Evolutionary conservation across 257 asterid species (phyloP), one percentile per base, ranked within the genome.

Genomic region (Plantago major): DNA sequence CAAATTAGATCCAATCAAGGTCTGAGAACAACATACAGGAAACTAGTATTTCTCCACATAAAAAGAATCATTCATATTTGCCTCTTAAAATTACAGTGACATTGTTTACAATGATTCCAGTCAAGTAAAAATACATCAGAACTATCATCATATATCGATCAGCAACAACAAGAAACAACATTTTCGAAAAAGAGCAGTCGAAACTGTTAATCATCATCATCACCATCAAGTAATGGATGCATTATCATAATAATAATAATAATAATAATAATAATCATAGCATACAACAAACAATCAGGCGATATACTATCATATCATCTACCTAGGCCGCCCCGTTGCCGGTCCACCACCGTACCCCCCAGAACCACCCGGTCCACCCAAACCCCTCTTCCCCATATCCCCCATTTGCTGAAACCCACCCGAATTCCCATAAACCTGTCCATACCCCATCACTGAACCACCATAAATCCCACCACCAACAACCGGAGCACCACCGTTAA

Each of bases 321-420:
- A 76, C 68, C 78, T 74, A n/a, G 65, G 79, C 75, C 77, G 67
- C 63, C 83, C 82, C 1, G 70, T 55, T 15, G 79, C 30, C 9
- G 67, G 65, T 11, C 78, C 77, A 14, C 78, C 71, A n/a, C 71
- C 18, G 7, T 60, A 54, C 0, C 63, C 63, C 0, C 81, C 78
- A 10, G 62, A 72, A 68, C 73, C 14, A 52, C 81, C 73, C 17
- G 63, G 66, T 38, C 76, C 52, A 12, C 74, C 74, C 78, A 68
- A 48, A 43, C 48, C 46, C 71, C 75, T 73, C 45, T 33, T 33
- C 40, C 40, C 40, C 40, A 33, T 33, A 33, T 33, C 40, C 40
- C 40, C 40, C 6, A 33, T 33, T 33, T 70, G 67, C 61, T 74
- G 74, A 19, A 56, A 63, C 17, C 26, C 73, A 30, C 74, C 71